These are phyloP conservation scores for Microbotryum saponariae DNA, from an alignment of 1,284 basidiomycete genomes.

Conservation along the genomic window DNA sequence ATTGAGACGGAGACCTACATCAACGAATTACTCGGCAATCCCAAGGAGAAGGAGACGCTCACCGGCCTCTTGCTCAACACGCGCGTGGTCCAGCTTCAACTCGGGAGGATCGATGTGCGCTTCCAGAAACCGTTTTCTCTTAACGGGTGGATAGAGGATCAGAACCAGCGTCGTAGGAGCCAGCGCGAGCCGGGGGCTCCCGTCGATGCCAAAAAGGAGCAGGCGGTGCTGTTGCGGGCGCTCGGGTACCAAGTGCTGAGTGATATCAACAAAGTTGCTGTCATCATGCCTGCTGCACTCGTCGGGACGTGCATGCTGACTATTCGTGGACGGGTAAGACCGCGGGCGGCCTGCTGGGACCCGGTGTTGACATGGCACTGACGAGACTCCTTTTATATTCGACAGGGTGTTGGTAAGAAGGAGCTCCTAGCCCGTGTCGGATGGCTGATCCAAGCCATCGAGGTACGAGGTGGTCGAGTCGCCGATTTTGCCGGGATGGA, in stretches of 20 bases:
- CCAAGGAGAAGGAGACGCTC: conserved; percentile 43
- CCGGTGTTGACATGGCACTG: not conserved
- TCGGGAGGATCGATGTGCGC: conserved; percentile 42
- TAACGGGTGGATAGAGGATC: conserved; percentile 38
- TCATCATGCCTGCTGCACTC: conserved; percentile 42
- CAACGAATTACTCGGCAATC: conserved; percentile 42
- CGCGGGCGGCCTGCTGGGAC: not conserved
- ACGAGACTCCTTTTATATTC: not conserved
- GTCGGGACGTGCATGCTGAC: conserved; percentile 42
- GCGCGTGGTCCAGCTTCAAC: conserved; percentile 37
- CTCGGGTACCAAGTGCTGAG: conserved; percentile 41
- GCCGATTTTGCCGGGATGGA: conserved; percentile 39
- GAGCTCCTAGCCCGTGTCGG: conserved; percentile 40
- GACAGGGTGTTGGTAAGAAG: conserved; percentile 39
- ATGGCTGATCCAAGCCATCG: conserved; percentile 38
- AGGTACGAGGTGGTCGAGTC: conserved; percentile 40
- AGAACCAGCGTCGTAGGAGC: conserved; percentile 29
- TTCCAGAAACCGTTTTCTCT: conserved; percentile 44
- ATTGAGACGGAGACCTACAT: conserved; percentile 43
- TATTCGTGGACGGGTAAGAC: conserved; percentile 36
- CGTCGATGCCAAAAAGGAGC: conserved; percentile 19
- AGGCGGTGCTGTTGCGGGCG: conserved; percentile 38
- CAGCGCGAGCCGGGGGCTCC: not conserved
- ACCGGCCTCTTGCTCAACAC: conserved; percentile 39
- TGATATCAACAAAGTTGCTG: conserved; percentile 42